These are phyloP conservation scores for Zasmidium angulare DNA, from an alignment of 2,329 filamentous ascomycete species.

Conservation along the genomic window DNA sequence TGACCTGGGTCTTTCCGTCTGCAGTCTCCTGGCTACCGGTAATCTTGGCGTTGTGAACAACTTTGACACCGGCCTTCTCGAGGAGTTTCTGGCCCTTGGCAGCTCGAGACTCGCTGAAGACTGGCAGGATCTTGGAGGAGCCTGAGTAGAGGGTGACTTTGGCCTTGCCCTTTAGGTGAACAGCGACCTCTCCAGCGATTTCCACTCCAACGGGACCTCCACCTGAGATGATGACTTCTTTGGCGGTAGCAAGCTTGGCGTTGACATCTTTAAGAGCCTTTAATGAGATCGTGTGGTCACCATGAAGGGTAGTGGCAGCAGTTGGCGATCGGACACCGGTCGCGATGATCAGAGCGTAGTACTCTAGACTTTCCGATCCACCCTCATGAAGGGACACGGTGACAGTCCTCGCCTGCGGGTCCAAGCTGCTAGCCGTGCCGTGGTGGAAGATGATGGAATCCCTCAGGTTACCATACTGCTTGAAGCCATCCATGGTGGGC, in stretches of 20 bases:
- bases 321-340: slow-evolving; percentile 53
- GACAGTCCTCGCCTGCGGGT: slow-evolving; percentile 46
- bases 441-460: slow-evolving; percentile 48
- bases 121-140: slow-evolving; percentile 41
- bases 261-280: slow-evolving; percentile 35
- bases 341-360: slow-evolving; percentile 58
- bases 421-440: slow-evolving; percentile 49
- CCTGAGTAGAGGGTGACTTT: slow-evolving; percentile 49
- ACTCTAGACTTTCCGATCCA: slow-evolving; percentile 42
- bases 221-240: slow-evolving; percentile 37
- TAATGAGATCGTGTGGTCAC: slow-evolving; percentile 33
- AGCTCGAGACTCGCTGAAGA: slow-evolving; percentile 41
- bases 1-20: slow-evolving; percentile 44
- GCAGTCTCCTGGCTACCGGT: slow-evolving; percentile 29
- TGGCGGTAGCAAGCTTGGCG: slow-evolving; percentile 34
- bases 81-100: slow-evolving; percentile 48
- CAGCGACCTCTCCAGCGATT: slow-evolving; percentile 39
- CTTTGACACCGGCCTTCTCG: slow-evolving; percentile 46
- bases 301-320: slow-evolving; percentile 46
- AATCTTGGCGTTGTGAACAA: slow-evolving; percentile 32
- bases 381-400: slow-evolving; percentile 37
- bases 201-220: slow-evolving; percentile 41
- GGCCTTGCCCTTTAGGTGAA: slow-evolving; percentile 38
- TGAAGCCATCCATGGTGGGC: slow-evolving; percentile 52
- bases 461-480: slow-evolving; percentile 45